phyloP scores from a whole-genome alignment of 2,329 filamentous ascomycete genomes.

The Trichoderma simmonsii region DNA sequence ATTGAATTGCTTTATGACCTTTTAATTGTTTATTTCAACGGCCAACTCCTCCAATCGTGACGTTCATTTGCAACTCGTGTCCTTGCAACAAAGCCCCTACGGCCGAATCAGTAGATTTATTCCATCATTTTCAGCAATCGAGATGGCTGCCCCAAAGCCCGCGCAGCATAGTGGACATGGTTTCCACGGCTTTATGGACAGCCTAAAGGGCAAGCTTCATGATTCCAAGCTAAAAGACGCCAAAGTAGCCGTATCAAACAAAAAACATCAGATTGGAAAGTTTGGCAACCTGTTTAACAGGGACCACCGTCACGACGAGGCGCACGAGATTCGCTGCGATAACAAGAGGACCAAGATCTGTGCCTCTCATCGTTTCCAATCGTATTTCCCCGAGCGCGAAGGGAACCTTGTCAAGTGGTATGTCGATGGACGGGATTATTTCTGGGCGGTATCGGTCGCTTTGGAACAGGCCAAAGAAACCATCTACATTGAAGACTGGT shows the following conservation, averaged over 20 bases:
- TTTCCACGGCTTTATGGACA: constrained; percentile 40
- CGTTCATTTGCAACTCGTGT: background rate
- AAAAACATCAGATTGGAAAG: constrained; percentile 62
- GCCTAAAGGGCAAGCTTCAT: constrained; percentile 55
- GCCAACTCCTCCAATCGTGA: background rate
- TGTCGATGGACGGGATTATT: constrained; percentile 92
- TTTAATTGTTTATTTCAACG: background rate
- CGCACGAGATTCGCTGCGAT: constrained; percentile 82
- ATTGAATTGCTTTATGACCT: background rate
- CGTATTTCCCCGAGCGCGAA: constrained; percentile 82
- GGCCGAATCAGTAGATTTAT: background rate
- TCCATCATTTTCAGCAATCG: background rate
- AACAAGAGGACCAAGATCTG: constrained; percentile 70
- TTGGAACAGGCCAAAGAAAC: constrained; percentile 87
- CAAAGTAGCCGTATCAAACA: constrained; percentile 56
- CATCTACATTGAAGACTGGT: constrained; percentile 97
- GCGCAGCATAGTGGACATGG: constrained; percentile 23
- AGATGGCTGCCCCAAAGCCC: background rate
- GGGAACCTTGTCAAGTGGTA: constrained; percentile 95
- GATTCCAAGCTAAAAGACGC: constrained; percentile 54
- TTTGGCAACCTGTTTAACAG: constrained; percentile 70
- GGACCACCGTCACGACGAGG: constrained; percentile 91
- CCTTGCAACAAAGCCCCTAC: background rate
- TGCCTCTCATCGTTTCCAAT: constrained; percentile 78
- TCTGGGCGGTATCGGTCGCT: constrained; percentile 86